Conservation (phyloP, 805 yeast genomes). For the Candida arabinofermentans region DNA sequence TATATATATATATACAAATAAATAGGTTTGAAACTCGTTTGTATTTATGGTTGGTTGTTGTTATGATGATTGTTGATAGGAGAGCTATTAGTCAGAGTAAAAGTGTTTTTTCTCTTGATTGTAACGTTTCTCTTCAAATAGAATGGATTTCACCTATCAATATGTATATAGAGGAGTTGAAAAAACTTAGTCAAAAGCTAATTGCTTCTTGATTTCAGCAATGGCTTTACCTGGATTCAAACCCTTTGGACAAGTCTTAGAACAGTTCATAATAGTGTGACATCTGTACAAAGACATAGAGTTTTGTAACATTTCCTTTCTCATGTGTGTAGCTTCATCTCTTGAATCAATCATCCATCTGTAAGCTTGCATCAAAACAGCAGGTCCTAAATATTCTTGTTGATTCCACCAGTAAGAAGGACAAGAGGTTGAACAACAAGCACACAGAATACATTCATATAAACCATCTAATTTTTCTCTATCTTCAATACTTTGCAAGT, state of each 20-base stretch:
- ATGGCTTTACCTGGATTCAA: constrained; percentile 97
- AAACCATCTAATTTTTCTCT: constrained; percentile 95
- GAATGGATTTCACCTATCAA: not conserved
- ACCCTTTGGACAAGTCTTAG: constrained; percentile 97
- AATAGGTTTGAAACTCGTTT: not conserved
- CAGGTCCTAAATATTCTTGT: constrained; percentile 97
- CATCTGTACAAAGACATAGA: constrained; percentile 98
- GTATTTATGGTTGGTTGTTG: too few relatives aligned
- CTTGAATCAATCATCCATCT: constrained; percentile 98
- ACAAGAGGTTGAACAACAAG: constrained; percentile 98
- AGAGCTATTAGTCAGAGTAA: too few relatives aligned
- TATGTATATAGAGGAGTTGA: not conserved
- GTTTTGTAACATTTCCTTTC: constrained; percentile 91
- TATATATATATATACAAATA: not conserved
- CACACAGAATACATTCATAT: constrained; percentile 96
- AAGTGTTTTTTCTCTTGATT: not conserved
- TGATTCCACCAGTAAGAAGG: constrained; percentile 99
- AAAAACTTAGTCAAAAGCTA: constrained; percentile 63
- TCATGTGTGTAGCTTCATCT: constrained; percentile 78
- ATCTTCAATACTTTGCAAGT: constrained; percentile 85
- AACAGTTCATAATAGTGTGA: constrained; percentile 98
- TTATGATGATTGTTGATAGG: too few relatives aligned
- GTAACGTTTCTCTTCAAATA: not conserved
- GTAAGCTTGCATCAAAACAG: constrained; percentile 98
- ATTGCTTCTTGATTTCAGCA: constrained; percentile 92